A percentile compares a stretch with the other conserved stretches of the same genome.
Evolutionary conservation across 2,329 filamentous ascomycete genomes (phyloP).

Genomic region (Passalora sequoiae): DNA sequence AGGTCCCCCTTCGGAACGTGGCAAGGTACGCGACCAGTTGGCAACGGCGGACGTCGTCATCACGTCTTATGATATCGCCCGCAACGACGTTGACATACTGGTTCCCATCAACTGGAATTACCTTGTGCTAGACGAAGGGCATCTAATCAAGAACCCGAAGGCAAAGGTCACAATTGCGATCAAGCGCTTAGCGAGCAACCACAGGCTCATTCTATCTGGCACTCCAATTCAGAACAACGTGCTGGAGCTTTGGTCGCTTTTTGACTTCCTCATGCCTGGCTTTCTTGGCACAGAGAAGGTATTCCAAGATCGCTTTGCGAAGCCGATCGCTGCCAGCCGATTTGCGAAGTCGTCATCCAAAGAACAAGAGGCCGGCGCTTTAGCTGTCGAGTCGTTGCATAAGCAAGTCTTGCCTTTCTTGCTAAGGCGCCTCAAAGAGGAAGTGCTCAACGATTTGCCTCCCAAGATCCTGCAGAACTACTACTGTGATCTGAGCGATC

Average conservation of each 20-base stretch:
- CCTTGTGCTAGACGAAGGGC: conserved; percentile 91
- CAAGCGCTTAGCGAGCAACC: conserved; percentile 83
- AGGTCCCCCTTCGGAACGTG: conserved; percentile 76
- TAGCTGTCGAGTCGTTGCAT: conserved; percentile 96
- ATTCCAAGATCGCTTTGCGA: conserved; percentile 91
- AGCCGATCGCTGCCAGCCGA: conserved; percentile 88
- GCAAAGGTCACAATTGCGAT: conserved; percentile 93
- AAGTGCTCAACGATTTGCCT: conserved; percentile 90
- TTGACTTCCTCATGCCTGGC: conserved; percentile 98
- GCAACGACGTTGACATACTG: conserved; percentile 87
- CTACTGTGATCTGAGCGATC: conserved; percentile 93
- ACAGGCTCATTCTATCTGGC: conserved; percentile 90
- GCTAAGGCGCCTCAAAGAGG: conserved; percentile 91
- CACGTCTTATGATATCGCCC: conserved; percentile 95
- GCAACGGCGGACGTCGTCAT: conserved; percentile 84
- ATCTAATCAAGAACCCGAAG: conserved; percentile 97
- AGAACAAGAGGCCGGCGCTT: conserved; percentile 91
- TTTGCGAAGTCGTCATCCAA: conserved; percentile 97
- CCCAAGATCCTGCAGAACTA: conserved; percentile 99
- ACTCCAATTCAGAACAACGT: conserved; percentile 99
- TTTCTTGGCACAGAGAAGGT: conserved; percentile 95
- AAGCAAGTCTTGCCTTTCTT: conserved; percentile 97
- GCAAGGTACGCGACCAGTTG: conserved; percentile 63
- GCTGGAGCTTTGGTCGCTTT: conserved; percentile 92
- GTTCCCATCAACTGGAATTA: conserved; percentile 91